Evolutionary conservation across 495 filamentous ascomycete species (phyloP).

Genomic region (Neurospora hispaniola): DNA sequence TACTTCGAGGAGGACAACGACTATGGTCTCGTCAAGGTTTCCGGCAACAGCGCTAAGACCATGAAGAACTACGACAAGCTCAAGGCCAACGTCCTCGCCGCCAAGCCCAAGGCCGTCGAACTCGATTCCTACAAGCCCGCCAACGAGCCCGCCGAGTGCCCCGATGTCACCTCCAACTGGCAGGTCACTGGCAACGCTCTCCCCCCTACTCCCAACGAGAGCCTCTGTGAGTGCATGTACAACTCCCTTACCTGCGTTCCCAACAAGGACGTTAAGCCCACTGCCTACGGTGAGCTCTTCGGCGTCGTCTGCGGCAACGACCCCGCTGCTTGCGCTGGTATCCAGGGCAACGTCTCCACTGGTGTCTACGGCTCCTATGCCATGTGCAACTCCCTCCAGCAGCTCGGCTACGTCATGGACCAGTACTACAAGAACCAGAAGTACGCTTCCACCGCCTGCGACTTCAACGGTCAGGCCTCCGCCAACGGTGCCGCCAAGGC

Average conservation of each 20-base stretch:
- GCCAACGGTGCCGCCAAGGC: conserved; percentile 6
- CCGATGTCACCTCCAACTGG: conserved; percentile 55
- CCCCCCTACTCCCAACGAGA: conserved; percentile 66
- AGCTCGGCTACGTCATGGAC: conserved; percentile 75
- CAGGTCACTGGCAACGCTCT: conserved; percentile 51
- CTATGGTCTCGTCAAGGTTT: conserved; percentile 67
- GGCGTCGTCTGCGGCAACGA: conserved; percentile 56
- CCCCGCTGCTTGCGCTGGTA: conserved; percentile 49
- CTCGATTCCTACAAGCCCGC: conserved; percentile 63
- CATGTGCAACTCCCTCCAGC: conserved; percentile 71
- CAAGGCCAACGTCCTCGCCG: conserved; percentile 56
- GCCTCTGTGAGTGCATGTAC: conserved; percentile 77
- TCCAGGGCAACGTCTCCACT: conserved; percentile 55
- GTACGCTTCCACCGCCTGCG: conserved; percentile 49
- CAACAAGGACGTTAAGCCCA: conserved; percentile 29
- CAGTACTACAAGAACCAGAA: conserved; percentile 63
- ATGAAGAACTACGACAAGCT: conserved; percentile 67
- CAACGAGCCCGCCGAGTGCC: conserved; percentile 70
- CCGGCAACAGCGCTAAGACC: conserved; percentile 45
- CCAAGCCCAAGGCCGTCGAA: conserved; percentile 53
- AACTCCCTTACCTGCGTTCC: conserved; percentile 60
- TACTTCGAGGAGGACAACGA: conserved; percentile 88
- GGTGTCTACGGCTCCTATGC: conserved; percentile 81
- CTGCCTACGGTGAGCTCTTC: conserved; percentile 58
- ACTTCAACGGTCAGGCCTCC: conserved; percentile 47